A percentile compares a stretch with the other conserved stretches of the same genome.
phyloP scores from a whole-genome alignment of 495 filamentous ascomycete genomes.

The Penicillium crystallinum region DNA sequence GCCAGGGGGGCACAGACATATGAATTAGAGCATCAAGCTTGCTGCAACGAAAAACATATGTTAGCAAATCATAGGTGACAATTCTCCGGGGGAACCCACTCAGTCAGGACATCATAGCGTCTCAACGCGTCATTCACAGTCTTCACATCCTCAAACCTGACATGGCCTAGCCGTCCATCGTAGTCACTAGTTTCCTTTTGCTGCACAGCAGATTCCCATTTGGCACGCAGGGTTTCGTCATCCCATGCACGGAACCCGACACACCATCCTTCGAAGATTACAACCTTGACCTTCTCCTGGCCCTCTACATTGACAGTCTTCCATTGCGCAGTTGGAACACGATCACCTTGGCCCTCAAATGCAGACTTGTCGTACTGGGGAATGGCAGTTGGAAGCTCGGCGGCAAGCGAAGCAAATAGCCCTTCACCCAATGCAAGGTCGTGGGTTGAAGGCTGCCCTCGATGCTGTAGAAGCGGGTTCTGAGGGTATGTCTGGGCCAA shows the following conservation, averaged over 20 bases:
- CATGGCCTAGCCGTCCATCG: constrained; percentile 48
- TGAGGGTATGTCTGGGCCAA: constrained; percentile 57
- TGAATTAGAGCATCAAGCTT: constrained; percentile 79
- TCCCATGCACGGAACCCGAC: constrained; percentile 73
- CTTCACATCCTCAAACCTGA: constrained; percentile 60
- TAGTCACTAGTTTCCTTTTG: constrained; percentile 39
- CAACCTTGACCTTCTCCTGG: constrained; percentile 45
- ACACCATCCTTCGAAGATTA: constrained; percentile 91
- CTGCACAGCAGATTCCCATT: constrained; percentile 52
- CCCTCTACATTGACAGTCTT: constrained; percentile 53
- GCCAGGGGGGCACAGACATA: constrained; percentile 47
- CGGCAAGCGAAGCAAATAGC: constrained; percentile 58
- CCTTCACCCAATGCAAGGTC: constrained; percentile 60
- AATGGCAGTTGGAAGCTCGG: constrained; percentile 51
- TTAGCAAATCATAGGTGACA: constrained; percentile 4
- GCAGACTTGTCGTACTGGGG: constrained; percentile 82
- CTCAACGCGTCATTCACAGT: constrained; percentile 67
- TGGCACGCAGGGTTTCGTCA: constrained; percentile 46
- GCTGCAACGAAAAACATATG: constrained; percentile 25
- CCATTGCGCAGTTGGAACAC: constrained; percentile 57
- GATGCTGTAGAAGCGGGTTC: constrained; percentile 74
- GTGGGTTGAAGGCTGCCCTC: constrained; percentile 84
- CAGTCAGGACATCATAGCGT: constrained; percentile 67
- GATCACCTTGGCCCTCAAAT: constrained; percentile 74
- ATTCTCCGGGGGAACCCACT: constrained; percentile 35